These are phyloP conservation scores for Furcasterigmium sp. DNA, from an alignment of 2,329 filamentous ascomycete species.

Conservation along the genomic window DNA sequence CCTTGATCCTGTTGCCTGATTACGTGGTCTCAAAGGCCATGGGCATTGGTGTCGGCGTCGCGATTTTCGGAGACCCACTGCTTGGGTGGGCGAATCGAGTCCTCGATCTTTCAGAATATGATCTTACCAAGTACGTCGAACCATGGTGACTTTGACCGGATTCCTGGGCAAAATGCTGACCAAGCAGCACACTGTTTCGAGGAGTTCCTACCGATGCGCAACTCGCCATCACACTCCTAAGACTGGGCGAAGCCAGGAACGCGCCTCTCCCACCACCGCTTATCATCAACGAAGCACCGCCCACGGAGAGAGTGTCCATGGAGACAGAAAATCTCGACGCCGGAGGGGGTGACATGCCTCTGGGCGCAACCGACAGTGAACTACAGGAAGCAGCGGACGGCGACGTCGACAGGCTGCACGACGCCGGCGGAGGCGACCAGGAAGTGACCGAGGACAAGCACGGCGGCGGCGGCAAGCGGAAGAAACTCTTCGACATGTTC, in stretches of 20 bases:
- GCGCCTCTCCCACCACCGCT: slow-evolving; percentile 51
- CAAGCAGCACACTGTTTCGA: slow-evolving; percentile 57
- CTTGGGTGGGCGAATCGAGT: slow-evolving; percentile 36
- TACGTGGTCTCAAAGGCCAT: slow-evolving; percentile 47
- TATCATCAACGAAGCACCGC: neutral
- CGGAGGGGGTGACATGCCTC: slow-evolving; percentile 2
- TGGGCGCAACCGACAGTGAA: slow-evolving; percentile 1
- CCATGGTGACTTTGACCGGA: no score
- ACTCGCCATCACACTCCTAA: slow-evolving; percentile 59
- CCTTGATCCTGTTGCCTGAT: slow-evolving; percentile 28
- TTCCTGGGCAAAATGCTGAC: no score
- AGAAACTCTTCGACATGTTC: slow-evolving; percentile 4
- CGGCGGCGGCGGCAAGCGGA: slow-evolving; percentile 1
- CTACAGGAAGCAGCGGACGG: neutral
- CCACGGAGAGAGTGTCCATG: neutral
- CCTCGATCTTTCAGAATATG: neutral
- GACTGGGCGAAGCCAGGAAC: slow-evolving; percentile 62
- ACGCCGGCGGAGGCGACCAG: slow-evolving; percentile 2
- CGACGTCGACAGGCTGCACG: neutral
- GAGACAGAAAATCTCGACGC: neutral
- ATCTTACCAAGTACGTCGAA: slow-evolving; percentile 3
- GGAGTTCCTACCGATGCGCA: slow-evolving; percentile 67
- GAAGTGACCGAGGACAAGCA: slow-evolving; percentile 3
- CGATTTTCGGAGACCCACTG: slow-evolving; percentile 61
- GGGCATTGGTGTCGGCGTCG: slow-evolving; percentile 52